phyloP scores from a whole-genome alignment of 306 rosid genomes.

The Rosa lucieae region DNA sequence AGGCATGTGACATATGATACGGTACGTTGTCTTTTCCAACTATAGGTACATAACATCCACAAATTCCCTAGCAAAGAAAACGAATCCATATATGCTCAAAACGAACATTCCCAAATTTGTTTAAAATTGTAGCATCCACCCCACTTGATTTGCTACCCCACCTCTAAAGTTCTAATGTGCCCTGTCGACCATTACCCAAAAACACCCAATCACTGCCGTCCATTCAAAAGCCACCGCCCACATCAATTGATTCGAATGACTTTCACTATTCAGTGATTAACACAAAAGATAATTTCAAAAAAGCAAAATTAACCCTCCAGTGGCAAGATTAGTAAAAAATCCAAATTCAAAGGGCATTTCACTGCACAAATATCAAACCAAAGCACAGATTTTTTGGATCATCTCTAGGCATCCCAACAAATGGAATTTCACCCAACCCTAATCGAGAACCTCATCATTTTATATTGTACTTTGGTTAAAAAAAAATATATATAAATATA shows the following conservation, averaged over 20 bases:
- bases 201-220: background rate
- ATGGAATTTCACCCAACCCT: slow-evolving; percentile 18
- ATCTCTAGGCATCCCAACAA: background rate
- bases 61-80: background rate
- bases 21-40: background rate
- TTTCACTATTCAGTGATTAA: background rate
- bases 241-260: background rate
- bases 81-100: background rate
- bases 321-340: background rate
- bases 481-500: background rate
- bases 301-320: background rate
- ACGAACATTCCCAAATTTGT: background rate
- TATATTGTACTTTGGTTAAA: background rate
- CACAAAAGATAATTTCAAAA: background rate
- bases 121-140: background rate
- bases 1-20: background rate
- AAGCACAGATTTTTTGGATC: background rate
- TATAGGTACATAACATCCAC: background rate
- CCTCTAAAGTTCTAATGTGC: background rate
- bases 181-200: background rate
- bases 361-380: background rate
- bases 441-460: slow-evolving; percentile 42
- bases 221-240: slow-evolving; percentile 1
- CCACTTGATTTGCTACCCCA: background rate
- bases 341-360: background rate